These are phyloP conservation scores for Naegleria gruberi DNA, from an alignment of 208 protist genomes.

Conservation along the genomic window DNA sequence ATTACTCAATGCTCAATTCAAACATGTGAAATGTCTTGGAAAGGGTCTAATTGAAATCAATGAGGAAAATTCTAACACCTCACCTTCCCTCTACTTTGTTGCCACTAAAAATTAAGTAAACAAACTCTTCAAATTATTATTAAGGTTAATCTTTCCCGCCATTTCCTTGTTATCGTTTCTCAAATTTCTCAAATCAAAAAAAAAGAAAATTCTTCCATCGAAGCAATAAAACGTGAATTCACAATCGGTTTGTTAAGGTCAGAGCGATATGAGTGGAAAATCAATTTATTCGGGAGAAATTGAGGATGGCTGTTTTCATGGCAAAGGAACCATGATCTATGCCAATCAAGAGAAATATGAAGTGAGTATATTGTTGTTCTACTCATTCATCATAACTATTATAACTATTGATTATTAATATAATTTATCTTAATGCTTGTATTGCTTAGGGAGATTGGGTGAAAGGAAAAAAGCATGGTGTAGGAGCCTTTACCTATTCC, in stretches of 20 bases:
- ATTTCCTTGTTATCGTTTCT: no score
- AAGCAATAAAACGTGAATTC: no score
- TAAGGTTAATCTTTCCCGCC: no score
- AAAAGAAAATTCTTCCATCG: no score
- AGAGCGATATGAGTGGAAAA: background rate
- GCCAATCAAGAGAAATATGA: constrained; percentile 71
- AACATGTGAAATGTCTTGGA: background rate
- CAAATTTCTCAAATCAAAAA: no score
- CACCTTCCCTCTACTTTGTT: background rate
- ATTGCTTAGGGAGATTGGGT: constrained; percentile 73
- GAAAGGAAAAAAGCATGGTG: constrained; percentile 80
- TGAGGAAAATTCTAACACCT: background rate
- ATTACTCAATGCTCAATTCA: background rate
- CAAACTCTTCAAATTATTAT: no score
- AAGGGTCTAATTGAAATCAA: background rate
- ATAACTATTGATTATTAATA: constrained; percentile 5
- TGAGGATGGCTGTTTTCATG: constrained; percentile 89
- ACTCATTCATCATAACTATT: background rate
- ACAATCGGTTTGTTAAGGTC: no score
- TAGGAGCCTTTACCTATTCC: constrained; percentile 77
- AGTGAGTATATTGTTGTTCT: background rate
- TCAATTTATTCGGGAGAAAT: constrained; percentile 92
- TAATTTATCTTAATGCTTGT: constrained; percentile 42
- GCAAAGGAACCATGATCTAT: constrained; percentile 79
- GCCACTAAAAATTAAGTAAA: background rate